These are phyloP conservation scores for Lasiosphaeris hirsuta DNA, from an alignment of 495 filamentous ascomycete genomes.

Conservation along the genomic window DNA sequence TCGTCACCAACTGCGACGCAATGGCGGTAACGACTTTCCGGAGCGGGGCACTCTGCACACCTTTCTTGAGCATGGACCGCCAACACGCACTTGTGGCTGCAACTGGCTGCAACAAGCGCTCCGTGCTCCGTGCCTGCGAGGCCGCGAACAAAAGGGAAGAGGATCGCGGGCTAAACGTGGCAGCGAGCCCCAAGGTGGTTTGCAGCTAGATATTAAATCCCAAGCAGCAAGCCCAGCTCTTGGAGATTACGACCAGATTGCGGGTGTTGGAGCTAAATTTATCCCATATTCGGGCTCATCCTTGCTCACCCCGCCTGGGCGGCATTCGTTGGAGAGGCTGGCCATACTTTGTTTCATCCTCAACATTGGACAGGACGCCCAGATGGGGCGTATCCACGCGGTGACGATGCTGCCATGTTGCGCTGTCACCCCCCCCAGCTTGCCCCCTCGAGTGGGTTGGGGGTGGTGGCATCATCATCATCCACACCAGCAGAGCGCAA, in stretches of 20 bases:
- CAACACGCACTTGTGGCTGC: background rate
- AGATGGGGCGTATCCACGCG: too few species aligned
- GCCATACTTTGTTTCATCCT: slow-evolving; percentile 13
- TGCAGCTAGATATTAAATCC: slow-evolving; percentile 15
- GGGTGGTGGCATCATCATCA: background rate
- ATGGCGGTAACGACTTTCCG: slow-evolving; percentile 5
- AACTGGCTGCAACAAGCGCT: slow-evolving; percentile 13
- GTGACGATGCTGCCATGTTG: too few species aligned
- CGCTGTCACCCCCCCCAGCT: too few species aligned
- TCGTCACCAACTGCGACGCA: slow-evolving; percentile 10
- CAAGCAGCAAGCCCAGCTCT: background rate
- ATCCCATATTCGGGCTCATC: slow-evolving; percentile 9
- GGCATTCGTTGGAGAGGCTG: slow-evolving; percentile 11
- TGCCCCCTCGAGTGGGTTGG: background rate
- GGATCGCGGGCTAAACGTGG: background rate
- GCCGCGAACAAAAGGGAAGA: background rate
- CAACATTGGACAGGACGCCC: background rate
- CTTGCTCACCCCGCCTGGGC: slow-evolving; percentile 12
- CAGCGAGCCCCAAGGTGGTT: background rate
- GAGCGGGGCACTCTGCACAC: background rate
- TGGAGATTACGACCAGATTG: slow-evolving; percentile 14
- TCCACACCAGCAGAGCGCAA: too few species aligned
- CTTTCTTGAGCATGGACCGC: background rate
- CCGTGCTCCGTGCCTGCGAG: background rate
- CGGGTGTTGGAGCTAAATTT: slow-evolving; percentile 19